phyloP scores from a whole-genome alignment of 371 early-diverging fungal genomes.

The Nematocida homosporus region DNA sequence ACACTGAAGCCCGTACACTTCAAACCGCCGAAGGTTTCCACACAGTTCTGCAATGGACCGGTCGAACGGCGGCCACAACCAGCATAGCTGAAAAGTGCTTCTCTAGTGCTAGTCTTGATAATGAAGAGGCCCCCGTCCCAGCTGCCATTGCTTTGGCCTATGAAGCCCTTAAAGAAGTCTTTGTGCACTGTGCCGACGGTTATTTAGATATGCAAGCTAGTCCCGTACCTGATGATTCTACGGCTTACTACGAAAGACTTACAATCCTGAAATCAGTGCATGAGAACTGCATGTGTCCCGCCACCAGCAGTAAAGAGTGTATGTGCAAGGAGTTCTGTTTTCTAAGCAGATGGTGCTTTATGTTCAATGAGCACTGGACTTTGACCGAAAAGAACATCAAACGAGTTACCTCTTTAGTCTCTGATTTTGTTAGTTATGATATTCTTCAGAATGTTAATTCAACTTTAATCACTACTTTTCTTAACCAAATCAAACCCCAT shows the following conservation, averaged over 20 bases:
- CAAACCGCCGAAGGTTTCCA: constrained; percentile 30
- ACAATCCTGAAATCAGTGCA: too few relatives aligned
- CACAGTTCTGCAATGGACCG: constrained; percentile 19
- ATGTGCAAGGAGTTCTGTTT: neutral
- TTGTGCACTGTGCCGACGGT: too few relatives aligned
- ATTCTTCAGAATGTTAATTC: neutral
- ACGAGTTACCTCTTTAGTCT: constrained; percentile 26
- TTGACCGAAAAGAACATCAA: constrained; percentile 20
- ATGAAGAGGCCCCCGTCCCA: too few relatives aligned
- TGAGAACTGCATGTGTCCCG: too few relatives aligned
- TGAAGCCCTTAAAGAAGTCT: too few relatives aligned
- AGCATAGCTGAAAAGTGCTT: neutral
- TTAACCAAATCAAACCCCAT: neutral
- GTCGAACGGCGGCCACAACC: neutral
- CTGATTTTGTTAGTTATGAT: constrained; percentile 33
- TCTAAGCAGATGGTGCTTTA: constrained; percentile 35
- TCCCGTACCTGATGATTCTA: too few relatives aligned
- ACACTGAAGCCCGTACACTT: constrained; percentile 37
- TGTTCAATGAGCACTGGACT: constrained; percentile 31
- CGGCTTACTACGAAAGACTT: too few relatives aligned
- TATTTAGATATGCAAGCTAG: too few relatives aligned
- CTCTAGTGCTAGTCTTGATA: too few relatives aligned
- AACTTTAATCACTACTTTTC: neutral
- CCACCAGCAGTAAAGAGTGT: too few relatives aligned
- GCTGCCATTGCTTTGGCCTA: too few relatives aligned